A percentile compares a stretch with the other conserved stretches of the same genome.
These are phyloP conservation scores for Cylindrotheca fusiformis DNA, from an alignment of 108 stramenopile species.

Conservation along the genomic window DNA sequence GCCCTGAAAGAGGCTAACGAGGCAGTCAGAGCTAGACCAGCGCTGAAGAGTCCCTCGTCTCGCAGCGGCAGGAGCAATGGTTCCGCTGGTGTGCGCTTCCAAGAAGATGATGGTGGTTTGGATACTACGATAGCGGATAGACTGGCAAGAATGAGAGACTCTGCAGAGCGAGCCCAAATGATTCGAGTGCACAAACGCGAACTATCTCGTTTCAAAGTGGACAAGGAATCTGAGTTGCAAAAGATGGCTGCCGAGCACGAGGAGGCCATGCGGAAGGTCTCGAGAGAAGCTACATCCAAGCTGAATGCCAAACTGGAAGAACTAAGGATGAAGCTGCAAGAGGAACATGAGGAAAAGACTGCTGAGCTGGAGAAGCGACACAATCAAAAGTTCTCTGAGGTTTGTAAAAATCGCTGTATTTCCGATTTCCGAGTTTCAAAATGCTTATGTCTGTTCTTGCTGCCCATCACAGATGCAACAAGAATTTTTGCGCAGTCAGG, in stretches of 20 bases:
- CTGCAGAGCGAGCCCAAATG: conserved; percentile 34
- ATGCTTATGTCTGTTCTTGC: background rate
- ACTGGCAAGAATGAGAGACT: conserved; percentile 37
- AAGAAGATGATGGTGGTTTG: conserved; percentile 9
- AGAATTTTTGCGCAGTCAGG: conserved; percentile 20
- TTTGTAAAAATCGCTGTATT: background rate
- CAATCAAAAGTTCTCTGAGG: conserved; percentile 19
- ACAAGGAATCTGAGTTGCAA: conserved; percentile 19
- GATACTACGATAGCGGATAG: conserved; percentile 34
- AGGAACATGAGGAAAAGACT: conserved; percentile 22
- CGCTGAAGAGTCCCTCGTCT: background rate
- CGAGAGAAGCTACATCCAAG: conserved; percentile 10
- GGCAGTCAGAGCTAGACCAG: background rate
- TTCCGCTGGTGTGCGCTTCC: background rate
- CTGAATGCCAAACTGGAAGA: conserved; percentile 18
- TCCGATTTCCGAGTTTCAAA: no score
- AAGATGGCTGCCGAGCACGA: conserved; percentile 15
- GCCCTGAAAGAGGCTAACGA: conserved; percentile 1
- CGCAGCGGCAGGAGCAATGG: background rate
- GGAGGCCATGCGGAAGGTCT: conserved; percentile 17
- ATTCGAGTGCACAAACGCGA: conserved; percentile 41
- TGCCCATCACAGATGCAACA: conserved; percentile 19
- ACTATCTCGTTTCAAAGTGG: conserved; percentile 24
- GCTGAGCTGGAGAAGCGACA: conserved; percentile 26
- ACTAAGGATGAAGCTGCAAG: conserved; percentile 5